These are phyloP conservation scores for Triticum turgidum DNA, from an alignment of 176 grass and related monocot species.

Conservation along the genomic window DNA sequence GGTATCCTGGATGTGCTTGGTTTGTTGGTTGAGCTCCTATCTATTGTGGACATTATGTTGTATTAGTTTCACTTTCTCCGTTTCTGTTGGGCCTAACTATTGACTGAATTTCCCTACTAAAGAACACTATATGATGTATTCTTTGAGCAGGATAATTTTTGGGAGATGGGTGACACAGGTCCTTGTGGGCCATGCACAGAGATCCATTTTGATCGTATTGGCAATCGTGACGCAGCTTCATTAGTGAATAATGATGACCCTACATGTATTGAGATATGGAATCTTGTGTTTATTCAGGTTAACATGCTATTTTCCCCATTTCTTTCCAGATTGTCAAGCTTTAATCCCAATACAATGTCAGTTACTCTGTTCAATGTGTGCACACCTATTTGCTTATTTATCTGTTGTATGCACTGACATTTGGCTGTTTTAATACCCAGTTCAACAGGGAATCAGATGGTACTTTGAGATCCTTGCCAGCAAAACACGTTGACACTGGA, in stretches of 20 bases:
- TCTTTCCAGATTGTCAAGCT: background rate
- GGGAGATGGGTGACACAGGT: constrained; percentile 90
- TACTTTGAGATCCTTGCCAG: constrained; percentile 66
- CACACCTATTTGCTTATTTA: constrained; percentile 3
- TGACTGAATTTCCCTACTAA: background rate
- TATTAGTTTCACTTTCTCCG: background rate
- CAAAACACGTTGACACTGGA: constrained; percentile 95
- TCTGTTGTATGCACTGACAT: background rate
- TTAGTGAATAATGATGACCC: constrained; percentile 93
- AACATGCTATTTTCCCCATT: background rate
- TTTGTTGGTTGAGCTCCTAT: constrained; percentile 14
- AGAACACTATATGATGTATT: background rate
- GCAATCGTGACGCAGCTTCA: constrained; percentile 73
- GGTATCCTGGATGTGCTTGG: constrained; percentile 36
- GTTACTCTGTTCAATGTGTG: background rate
- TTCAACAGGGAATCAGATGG: constrained; percentile 86
- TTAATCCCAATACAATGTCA: background rate
- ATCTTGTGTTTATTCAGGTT: constrained; percentile 96
- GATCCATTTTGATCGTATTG: constrained; percentile 93
- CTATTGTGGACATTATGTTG: background rate
- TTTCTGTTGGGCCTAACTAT: background rate
- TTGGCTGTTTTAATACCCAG: constrained; percentile 38
- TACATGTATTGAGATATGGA: constrained; percentile 93
- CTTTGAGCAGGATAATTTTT: constrained; percentile 72
- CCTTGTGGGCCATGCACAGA: constrained; percentile 93